These are phyloP conservation scores for Cucurbitaria berberidis DNA, from an alignment of 2,329 filamentous ascomycete genomes.

Conservation along the genomic window DNA sequence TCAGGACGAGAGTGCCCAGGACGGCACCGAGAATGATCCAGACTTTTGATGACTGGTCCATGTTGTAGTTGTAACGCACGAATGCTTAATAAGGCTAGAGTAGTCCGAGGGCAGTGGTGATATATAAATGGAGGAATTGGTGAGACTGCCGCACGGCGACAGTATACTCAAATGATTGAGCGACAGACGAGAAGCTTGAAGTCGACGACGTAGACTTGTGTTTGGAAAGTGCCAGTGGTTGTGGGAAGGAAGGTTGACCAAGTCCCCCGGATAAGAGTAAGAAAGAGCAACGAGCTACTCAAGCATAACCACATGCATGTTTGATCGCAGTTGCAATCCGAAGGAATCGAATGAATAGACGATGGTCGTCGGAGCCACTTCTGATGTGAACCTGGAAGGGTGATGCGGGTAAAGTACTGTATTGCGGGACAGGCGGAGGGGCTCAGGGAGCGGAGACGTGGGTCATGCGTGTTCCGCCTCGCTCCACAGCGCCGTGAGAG, in stretches of 20 bases:
- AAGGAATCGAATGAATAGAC: slow-evolving; percentile 24
- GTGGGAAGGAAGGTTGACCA: slow-evolving; percentile 24
- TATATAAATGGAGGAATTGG: neutral
- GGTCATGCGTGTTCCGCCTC: slow-evolving; percentile 43
- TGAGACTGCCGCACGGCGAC: neutral
- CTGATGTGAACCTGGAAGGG: slow-evolving; percentile 29
- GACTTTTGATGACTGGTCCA: slow-evolving; percentile 41
- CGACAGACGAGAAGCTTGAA: slow-evolving; percentile 5
- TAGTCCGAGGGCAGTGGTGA: neutral
- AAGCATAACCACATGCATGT: slow-evolving; percentile 37
- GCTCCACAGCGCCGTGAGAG: slow-evolving; percentile 36
- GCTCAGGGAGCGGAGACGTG: slow-evolving; percentile 28
- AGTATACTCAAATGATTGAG: slow-evolving; percentile 2
- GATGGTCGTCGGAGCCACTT: slow-evolving; percentile 24
- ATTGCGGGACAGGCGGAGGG: slow-evolving; percentile 36
- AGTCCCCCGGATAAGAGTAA: slow-evolving; percentile 23
- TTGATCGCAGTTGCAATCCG: slow-evolving; percentile 25
- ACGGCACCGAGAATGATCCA: slow-evolving; percentile 48
- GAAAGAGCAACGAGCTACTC: slow-evolving; percentile 31
- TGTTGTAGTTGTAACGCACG: slow-evolving; percentile 12
- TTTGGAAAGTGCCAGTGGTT: slow-evolving; percentile 13
- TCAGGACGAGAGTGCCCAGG: slow-evolving; percentile 41
- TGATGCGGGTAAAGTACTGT: slow-evolving; percentile 43
- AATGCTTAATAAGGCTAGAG: neutral
- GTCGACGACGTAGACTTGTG: neutral